Evolutionary conservation across 768 basidiomycete genomes (phyloP).

Genomic region (Sporobolomyces pararoseus): DNA sequence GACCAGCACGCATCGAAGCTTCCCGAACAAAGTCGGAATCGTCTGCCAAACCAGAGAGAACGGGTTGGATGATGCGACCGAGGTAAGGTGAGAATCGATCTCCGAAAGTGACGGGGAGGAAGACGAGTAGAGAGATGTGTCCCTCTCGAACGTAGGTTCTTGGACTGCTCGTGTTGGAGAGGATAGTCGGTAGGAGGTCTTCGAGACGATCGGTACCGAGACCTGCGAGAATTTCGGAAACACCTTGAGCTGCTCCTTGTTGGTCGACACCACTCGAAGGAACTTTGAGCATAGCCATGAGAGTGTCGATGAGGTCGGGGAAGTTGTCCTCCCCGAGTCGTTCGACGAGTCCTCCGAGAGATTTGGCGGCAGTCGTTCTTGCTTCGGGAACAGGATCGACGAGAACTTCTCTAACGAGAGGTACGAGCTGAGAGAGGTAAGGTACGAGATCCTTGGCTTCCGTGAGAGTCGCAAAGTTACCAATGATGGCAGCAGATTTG

Average conservation of each 20-base stretch:
- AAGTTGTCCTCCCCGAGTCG: conserved; percentile 90
- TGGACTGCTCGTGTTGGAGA: conserved; percentile 82
- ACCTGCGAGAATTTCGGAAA: conserved; percentile 89
- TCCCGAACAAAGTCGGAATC: conserved; percentile 92
- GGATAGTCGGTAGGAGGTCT: conserved; percentile 86
- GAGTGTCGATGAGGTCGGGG: conserved; percentile 87
- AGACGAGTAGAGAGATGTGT: conserved; percentile 96
- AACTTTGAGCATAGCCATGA: conserved; percentile 80
- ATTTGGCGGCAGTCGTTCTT: conserved; percentile 92
- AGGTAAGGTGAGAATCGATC: conserved; percentile 93
- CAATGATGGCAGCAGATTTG: conserved; percentile 93
- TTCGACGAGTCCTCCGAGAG: conserved; percentile 92
- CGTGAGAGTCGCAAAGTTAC: conserved; percentile 87
- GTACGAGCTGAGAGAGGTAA: conserved; percentile 80
- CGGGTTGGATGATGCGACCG: conserved; percentile 87
- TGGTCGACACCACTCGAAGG: conserved; percentile 93
- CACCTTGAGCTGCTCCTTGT: conserved; percentile 95
- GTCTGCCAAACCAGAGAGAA: conserved; percentile 85
- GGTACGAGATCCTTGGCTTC: conserved; percentile 90
- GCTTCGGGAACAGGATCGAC: conserved; percentile 98
- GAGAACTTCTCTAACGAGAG: conserved; percentile 84
- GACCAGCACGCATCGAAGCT: conserved; percentile 95
- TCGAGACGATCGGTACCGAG: conserved; percentile 98
- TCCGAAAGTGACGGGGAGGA: conserved; percentile 91
- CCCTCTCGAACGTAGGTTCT: conserved; percentile 90